Evolutionary conservation across 169 alveolate genomes (phyloP).

Genomic region (Plasmodium reichenowi): DNA sequence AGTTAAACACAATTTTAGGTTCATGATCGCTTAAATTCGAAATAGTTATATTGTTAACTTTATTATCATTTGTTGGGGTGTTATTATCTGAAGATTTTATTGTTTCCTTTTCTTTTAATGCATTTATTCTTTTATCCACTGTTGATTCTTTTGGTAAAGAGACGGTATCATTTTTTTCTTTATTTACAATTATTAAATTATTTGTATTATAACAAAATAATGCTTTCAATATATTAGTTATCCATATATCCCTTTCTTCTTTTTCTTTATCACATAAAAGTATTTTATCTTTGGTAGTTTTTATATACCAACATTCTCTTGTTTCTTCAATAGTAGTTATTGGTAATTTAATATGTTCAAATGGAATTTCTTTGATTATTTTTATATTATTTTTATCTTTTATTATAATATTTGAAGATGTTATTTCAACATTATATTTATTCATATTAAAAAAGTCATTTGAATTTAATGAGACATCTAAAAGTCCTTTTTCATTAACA

Average conservation of each 20-base stretch:
- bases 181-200: constrained; percentile 54
- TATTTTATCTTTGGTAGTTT: constrained; percentile 33
- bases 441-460: constrained; percentile 55
- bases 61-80: too few species aligned
- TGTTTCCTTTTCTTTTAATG: constrained; percentile 5
- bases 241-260: constrained; percentile 71
- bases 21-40: constrained; percentile 30
- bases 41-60: constrained; percentile 32
- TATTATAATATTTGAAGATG: constrained; percentile 47
- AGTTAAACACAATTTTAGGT: constrained; percentile 37
- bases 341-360: constrained; percentile 48
- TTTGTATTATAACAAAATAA: constrained; percentile 72
- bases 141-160: constrained; percentile 72
- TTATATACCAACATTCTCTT: constrained; percentile 68
- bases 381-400: constrained; percentile 34
- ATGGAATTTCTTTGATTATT: constrained; percentile 40
- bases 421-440: constrained; percentile 44
- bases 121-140: constrained; percentile 36
- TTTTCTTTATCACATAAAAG: constrained; percentile 59
- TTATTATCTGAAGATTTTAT: constrained; percentile 6
- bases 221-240: constrained; percentile 62
- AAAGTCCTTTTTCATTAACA: constrained; percentile 39
- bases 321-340: constrained; percentile 73
- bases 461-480: constrained; percentile 56
- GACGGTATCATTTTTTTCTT: constrained; percentile 6